Evolutionary conservation across 495 filamentous ascomycete species (phyloP).

Genomic region (Neurospora africana): DNA sequence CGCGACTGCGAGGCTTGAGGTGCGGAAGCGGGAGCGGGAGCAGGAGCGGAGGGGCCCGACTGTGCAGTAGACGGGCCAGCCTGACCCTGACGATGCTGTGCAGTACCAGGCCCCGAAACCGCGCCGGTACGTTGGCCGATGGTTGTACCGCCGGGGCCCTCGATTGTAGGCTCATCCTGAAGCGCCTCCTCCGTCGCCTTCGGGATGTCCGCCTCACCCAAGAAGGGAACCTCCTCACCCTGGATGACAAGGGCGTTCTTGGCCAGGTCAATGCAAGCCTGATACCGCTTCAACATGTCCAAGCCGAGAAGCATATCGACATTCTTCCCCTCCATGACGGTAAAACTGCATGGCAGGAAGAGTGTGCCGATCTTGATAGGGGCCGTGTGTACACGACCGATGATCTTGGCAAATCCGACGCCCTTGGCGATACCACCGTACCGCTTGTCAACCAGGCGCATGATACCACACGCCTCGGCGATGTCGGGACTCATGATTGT

Average conservation of each 20-base stretch:
- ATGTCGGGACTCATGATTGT: constrained; percentile 97
- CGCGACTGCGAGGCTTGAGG: not conserved
- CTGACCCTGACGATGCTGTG: constrained; percentile 3
- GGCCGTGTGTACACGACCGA: constrained; percentile 89
- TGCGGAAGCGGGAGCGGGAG: constrained; percentile 14
- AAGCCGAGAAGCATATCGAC: constrained; percentile 92
- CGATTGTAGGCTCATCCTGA: constrained; percentile 72
- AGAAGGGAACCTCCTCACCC: constrained; percentile 74
- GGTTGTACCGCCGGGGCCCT: constrained; percentile 74
- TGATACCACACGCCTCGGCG: constrained; percentile 86
- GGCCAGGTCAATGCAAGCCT: constrained; percentile 80
- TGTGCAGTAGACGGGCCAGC: constrained; percentile 4
- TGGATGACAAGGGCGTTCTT: constrained; percentile 76
- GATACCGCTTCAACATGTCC: constrained; percentile 92
- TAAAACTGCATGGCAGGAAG: constrained; percentile 88
- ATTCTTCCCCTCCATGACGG: constrained; percentile 98
- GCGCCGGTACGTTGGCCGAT: constrained; percentile 80
- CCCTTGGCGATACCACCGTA: constrained; percentile 86
- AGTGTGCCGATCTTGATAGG: constrained; percentile 85
- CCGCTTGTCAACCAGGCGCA: constrained; percentile 88
- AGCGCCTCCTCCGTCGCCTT: constrained; percentile 62
- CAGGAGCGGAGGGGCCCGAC: constrained; percentile 21
- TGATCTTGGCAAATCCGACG: constrained; percentile 86
- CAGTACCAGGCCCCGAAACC: constrained; percentile 47
- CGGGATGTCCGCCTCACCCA: constrained; percentile 88